Conservation (phyloP, 2,329 filamentous ascomycete genomes). For the Westerdykella ornata region DNA sequence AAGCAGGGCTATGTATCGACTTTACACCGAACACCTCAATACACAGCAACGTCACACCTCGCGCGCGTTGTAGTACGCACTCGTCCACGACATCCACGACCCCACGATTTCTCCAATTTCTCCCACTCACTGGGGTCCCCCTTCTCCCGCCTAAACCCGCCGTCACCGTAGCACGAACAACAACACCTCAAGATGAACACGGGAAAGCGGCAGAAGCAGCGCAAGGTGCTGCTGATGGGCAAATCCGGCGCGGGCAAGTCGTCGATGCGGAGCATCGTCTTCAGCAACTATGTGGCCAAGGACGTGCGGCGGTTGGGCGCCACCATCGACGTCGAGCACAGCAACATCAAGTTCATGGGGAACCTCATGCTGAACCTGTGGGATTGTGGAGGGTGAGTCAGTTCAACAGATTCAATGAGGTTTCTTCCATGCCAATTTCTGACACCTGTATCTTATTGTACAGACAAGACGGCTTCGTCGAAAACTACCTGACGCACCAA, state of each 20-base stretch:
- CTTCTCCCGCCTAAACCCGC: too few species aligned
- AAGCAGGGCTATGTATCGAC: too few species aligned
- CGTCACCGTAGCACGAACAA: neutral
- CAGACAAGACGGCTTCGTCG: slow-evolving; percentile 96
- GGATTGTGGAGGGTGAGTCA: slow-evolving; percentile 81
- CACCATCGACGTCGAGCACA: slow-evolving; percentile 97
- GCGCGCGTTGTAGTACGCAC: too few species aligned
- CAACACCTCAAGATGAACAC: slow-evolving; percentile 27
- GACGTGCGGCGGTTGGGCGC: slow-evolving; percentile 89
- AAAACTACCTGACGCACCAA: slow-evolving; percentile 94
- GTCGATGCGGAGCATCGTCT: slow-evolving; percentile 97
- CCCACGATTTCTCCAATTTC: too few species aligned
- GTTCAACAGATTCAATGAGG: neutral
- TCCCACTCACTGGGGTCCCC: too few species aligned
- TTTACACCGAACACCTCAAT: too few species aligned
- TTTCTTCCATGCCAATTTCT: neutral
- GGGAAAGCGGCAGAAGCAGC: slow-evolving; percentile 47
- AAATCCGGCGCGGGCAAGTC: slow-evolving; percentile 97
- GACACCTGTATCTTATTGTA: too few species aligned
- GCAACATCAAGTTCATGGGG: slow-evolving; percentile 96
- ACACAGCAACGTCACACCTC: too few species aligned
- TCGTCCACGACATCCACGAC: too few species aligned
- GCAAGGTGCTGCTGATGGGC: slow-evolving; percentile 59
- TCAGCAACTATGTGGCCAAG: slow-evolving; percentile 96
- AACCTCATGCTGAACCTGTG: slow-evolving; percentile 96